Base-by-base conservation (phyloP, 352 stramenopile genomes). In the Achlya hypogyna region DNA sequence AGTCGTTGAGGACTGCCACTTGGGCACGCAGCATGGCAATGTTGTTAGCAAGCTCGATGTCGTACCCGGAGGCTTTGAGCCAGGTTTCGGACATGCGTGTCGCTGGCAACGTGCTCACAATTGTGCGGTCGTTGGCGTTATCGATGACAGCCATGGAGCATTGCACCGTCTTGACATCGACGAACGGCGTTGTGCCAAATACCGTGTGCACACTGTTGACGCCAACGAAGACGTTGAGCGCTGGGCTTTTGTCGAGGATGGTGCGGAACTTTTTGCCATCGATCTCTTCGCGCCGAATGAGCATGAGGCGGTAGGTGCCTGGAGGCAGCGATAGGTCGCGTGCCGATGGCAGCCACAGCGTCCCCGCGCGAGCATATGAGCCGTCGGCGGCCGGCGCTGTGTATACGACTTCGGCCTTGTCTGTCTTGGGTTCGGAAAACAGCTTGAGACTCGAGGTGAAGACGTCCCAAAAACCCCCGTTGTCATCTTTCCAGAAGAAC, bases 141-240 rank as follows among this genome's bases (percentile, higher is more conserved):
- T 60, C 52, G 8, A 60, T n/a, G 52, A 60, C 28, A 5, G 52
- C 27, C 52, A 60, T 42, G 25, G 52, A 38, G 29, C 52, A 60
- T 31, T 42, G 31, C 29, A 60, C 52, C 22, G 76, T 63, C 58
- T 82, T 81, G 14, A 86, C 72, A 38, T 84, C 78, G 20, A 86
- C 75, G n/a, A 86, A 52, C 0, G 78, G 74, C 16, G 78, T 86
- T 10, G 78, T 83, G 9, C 78, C 78, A 51, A 86, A 84, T 20
- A 76, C 75, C 0, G 78, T 86, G 69, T 86, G 75, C 16, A 81
- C 75, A 31, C 78, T 75, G 45, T 86, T 86, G 9, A 77, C 28
- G 3, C 72, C 76, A n/a, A 77, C 76, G 1, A 81, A 63, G 0
- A 86, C 76, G 12, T 71, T 69, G 4, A 86, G 69, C 8, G 62